Base-by-base conservation (phyloP, 148 eudicot species). In the Chenopodium formosanum region DNA sequence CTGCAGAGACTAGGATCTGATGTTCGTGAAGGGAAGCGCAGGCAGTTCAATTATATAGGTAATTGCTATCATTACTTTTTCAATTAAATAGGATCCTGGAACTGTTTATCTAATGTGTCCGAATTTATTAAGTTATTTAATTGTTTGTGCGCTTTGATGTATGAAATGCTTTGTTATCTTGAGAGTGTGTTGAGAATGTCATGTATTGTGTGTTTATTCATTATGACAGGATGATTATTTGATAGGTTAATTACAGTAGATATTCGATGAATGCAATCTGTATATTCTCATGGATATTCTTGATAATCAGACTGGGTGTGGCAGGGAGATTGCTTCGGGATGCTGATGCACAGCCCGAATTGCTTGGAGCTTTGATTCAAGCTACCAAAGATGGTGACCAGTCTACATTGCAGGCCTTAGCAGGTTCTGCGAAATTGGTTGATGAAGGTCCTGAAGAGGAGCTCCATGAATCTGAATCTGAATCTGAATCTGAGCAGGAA, bases 21-120 rank as follows among this genome's bases (percentile, higher is more conserved):
- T 88, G 98, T 93, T 65, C 90, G 93, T 48, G 98, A 95, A 85
- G 98, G 97, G 74, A 95, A 92, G 85, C 88, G 98, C 82, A 88
- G 98, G 83, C 98, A 95, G 69, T 93, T 87, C 84, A 95, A 87
- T 81, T 90, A 87, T 72, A 93, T 95, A 89, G 98, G 97, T 95
- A 89, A 29, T 80, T 34, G 11, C 65, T 63, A 14, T 14, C 16
- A 47, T 25, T 48, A 14, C 1, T 1, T 23, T 25, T 14, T 27
- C 19, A 19, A 31, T 4, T 3, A 17, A 17, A 2, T 12, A 3
- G 22, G 19, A 19, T 56, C n/a, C 17, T 27, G 13, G 29, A 69
- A 31, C 2, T 31, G 22, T 31, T 32, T 6, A 40, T 40, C 44
- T 6, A 40, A 29, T 50, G 53, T 50, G 12, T 11, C 37, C 32